Percentiles rank a stretch among this genome's conserved stretches.
Evolutionary conservation across 768 basidiomycete genomes (phyloP).

Genomic region (Psilocybe azurescens): DNA sequence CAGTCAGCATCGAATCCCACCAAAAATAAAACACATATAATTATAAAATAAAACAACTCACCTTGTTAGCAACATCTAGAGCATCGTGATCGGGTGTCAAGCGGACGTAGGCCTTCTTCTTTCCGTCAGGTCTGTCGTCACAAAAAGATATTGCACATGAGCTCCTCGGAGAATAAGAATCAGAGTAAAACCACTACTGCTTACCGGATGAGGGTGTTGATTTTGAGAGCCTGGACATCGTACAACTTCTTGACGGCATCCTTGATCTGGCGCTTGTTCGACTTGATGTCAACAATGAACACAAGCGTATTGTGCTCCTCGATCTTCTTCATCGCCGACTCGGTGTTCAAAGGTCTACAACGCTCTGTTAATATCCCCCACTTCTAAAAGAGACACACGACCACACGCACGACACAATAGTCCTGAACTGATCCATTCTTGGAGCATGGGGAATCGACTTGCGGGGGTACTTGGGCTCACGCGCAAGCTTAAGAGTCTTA

Average conservation of each 20-base stretch:
- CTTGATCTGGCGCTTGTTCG: slow-evolving; percentile 99
- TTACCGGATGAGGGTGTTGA: slow-evolving; percentile 98
- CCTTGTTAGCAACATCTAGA: slow-evolving; percentile 97
- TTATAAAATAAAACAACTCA: slow-evolving; percentile 29
- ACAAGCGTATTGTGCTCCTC: slow-evolving; percentile 99
- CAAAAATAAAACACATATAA: neutral
- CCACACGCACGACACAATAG: slow-evolving; percentile 79
- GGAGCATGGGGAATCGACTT: slow-evolving; percentile 92
- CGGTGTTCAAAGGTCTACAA: slow-evolving; percentile 85
- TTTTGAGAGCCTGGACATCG: slow-evolving; percentile 93
- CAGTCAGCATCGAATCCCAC: slow-evolving; percentile 2
- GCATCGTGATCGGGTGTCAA: slow-evolving; percentile 96
- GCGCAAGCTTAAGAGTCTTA: slow-evolving; percentile 85
- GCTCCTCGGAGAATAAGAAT: neutral
- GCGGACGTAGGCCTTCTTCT: slow-evolving; percentile 99
- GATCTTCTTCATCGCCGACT: slow-evolving; percentile 99
- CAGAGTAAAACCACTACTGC: slow-evolving; percentile 25
- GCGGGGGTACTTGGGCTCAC: slow-evolving; percentile 93
- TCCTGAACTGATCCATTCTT: slow-evolving; percentile 96
- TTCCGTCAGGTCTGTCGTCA: slow-evolving; percentile 85
- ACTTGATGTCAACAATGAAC: slow-evolving; percentile 93
- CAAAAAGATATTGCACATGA: neutral
- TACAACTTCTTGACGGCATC: slow-evolving; percentile 99
- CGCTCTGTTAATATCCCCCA: neutral
- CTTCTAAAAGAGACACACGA: slow-evolving; percentile 2